Evolutionary conservation across 208 protist species (phyloP).

Genomic region (Wallacemonas sp.): DNA sequence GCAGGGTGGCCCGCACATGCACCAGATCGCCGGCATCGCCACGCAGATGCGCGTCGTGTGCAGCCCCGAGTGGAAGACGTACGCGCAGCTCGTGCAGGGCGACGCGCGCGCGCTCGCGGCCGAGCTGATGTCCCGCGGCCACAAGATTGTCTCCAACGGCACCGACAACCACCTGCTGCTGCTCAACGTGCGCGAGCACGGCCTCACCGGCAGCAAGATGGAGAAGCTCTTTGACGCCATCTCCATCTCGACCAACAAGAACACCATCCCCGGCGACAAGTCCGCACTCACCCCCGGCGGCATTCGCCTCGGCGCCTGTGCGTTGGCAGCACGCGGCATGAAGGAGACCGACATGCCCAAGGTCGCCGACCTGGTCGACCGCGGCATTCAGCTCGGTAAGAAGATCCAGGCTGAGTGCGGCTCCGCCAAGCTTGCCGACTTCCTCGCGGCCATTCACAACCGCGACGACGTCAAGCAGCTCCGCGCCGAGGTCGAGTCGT

Average conservation of each 20-base stretch:
- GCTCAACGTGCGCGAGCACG: constrained; percentile 96
- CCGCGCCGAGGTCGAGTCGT: constrained; percentile 79
- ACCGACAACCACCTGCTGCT: constrained; percentile 99
- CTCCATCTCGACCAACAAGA: constrained; percentile 97
- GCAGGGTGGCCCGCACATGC: constrained; percentile 99
- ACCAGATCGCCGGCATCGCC: constrained; percentile 97
- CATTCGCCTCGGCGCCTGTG: constrained; percentile 95
- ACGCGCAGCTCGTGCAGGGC: constrained; percentile 90
- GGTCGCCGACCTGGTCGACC: constrained; percentile 92
- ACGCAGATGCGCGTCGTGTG: constrained; percentile 95
- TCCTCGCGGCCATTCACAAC: constrained; percentile 48
- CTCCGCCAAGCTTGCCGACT: constrained; percentile 78
- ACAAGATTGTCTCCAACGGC: constrained; percentile 94
- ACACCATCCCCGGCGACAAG: constrained; percentile 96
- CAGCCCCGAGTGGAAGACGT: constrained; percentile 93
- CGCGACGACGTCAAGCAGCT: constrained; percentile 54
- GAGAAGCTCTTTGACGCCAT: constrained; percentile 95
- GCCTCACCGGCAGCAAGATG: constrained; percentile 95
- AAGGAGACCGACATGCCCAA: constrained; percentile 88
- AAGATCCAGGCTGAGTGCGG: constrained; percentile 61
- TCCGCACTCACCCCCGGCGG: constrained; percentile 93
- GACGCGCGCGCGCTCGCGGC: constrained; percentile 91
- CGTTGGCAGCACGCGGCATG: constrained; percentile 96
- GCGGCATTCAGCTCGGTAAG: constrained; percentile 78
- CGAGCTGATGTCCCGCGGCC: constrained; percentile 80